phyloP scores from a whole-genome alignment of 2,329 filamentous ascomycete genomes.

The Sclerotinia subarctica region DNA sequence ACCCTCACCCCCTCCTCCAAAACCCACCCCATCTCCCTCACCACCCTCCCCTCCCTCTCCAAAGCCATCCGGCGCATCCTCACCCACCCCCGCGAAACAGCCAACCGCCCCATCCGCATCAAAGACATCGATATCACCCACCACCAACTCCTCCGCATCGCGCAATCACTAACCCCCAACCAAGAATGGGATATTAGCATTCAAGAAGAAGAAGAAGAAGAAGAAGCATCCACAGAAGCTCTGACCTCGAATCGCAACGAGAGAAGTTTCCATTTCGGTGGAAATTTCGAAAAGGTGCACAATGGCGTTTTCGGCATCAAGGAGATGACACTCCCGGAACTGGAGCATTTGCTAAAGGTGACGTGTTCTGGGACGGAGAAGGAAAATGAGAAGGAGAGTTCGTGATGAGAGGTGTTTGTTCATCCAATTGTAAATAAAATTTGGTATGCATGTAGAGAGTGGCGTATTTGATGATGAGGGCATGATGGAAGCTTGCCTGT shows the following conservation, averaged over 20 bases:
- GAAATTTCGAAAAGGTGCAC: constrained; percentile 41
- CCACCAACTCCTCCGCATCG: constrained; percentile 26
- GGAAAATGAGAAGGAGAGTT: background rate
- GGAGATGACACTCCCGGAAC: constrained; percentile 55
- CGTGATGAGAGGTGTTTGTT: background rate
- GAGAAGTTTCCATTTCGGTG: constrained; percentile 32
- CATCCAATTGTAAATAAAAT: too few relatives aligned
- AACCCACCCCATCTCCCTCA: background rate
- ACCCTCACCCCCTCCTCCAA: background rate
- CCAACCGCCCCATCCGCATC: constrained; percentile 49
- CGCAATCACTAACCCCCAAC: constrained; percentile 26
- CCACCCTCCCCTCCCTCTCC: background rate
- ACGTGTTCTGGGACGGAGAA: background rate
- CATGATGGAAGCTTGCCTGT: background rate
- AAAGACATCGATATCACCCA: constrained; percentile 44
- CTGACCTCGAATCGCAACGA: constrained; percentile 19
- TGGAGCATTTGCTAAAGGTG: constrained; percentile 33
- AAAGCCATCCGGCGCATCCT: constrained; percentile 50
- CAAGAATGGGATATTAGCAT: constrained; percentile 31
- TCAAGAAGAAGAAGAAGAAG: background rate
- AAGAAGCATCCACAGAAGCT: constrained; percentile 1
- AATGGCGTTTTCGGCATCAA: constrained; percentile 64
- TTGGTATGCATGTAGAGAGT: background rate
- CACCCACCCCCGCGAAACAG: constrained; percentile 49
- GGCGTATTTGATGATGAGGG: too few relatives aligned